These are phyloP conservation scores for Marsdenia floribunda DNA, from an alignment of 257 asterid genomes.

Conservation along the genomic window DNA sequence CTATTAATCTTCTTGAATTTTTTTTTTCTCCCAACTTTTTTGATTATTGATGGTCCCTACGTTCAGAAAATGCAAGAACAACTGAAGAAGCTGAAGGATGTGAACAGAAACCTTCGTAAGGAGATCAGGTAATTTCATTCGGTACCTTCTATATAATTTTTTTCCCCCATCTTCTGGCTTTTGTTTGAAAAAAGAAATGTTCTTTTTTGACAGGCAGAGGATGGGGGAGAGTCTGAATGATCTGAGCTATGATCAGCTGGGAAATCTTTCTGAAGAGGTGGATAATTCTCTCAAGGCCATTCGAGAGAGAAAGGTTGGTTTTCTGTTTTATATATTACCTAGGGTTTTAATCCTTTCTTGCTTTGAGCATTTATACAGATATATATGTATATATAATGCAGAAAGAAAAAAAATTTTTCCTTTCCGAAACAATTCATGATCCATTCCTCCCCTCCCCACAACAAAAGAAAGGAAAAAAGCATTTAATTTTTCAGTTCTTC, in stretches of 20 bases:
- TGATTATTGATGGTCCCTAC: not conserved
- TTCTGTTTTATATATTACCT: not conserved
- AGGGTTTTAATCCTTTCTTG: not conserved
- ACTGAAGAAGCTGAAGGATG: slow-evolving; percentile 73
- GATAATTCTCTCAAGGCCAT: slow-evolving; percentile 33
- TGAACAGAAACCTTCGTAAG: slow-evolving; percentile 64
- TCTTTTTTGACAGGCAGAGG: slow-evolving; percentile 33
- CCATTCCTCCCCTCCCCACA: not conserved
- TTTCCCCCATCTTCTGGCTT: not conserved
- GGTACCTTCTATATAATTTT: too few species aligned
- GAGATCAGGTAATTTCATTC: slow-evolving; percentile 57
- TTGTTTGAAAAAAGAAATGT: not conserved
- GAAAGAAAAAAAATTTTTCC: not conserved
- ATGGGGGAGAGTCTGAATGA: slow-evolving; percentile 42
- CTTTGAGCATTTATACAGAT: not conserved
- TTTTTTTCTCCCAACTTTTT: not conserved
- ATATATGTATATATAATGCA: not conserved
- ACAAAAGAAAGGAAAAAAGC: not conserved
- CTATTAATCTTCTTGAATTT: not conserved
- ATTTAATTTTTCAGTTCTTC: not conserved
- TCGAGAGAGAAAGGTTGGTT: slow-evolving; percentile 44
- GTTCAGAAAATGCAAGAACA: slow-evolving; percentile 87
- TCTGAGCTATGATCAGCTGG: slow-evolving; percentile 31
- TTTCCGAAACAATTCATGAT: not conserved
- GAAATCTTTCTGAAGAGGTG: slow-evolving; percentile 31